Evolutionary conservation across 2,329 filamentous ascomycete genomes (phyloP).

Genomic region (Penicillium glabrum): DNA sequence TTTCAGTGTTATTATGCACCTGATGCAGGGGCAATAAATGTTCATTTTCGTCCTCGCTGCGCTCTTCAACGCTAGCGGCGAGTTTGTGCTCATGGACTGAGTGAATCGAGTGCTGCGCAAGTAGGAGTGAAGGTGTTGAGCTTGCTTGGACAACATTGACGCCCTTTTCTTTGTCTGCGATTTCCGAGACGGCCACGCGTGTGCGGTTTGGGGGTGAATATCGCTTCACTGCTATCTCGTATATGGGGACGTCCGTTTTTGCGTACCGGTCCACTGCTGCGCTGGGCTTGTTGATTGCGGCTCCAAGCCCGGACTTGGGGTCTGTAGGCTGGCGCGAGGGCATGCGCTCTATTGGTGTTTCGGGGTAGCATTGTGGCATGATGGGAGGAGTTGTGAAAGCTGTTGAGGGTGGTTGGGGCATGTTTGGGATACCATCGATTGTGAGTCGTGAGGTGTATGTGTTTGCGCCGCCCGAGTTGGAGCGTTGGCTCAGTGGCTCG

Average conservation of each 20-base stretch:
- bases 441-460: not conserved
- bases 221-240: slow-evolving; percentile 8
- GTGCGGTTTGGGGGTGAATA: not conserved
- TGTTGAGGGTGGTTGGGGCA: not conserved
- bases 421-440: not conserved
- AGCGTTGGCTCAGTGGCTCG: not conserved
- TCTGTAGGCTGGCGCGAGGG: not conserved
- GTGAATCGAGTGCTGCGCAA: not conserved
- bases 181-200: not conserved
- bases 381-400: not conserved
- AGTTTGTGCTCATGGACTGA: not conserved
- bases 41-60: not conserved
- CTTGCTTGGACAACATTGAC: not conserved
- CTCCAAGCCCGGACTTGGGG: not conserved
- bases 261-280: not conserved
- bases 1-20: not conserved
- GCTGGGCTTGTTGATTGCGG: not conserved
- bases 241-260: not conserved
- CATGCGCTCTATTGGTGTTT: not conserved
- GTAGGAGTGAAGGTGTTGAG: not conserved
- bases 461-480: not conserved
- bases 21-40: not conserved
- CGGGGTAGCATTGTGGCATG: slow-evolving; percentile 9
- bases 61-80: not conserved
- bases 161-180: not conserved